Evolutionary conservation across 306 rosid genomes (phyloP).

Genomic region (apple (Malus domestica)): DNA sequence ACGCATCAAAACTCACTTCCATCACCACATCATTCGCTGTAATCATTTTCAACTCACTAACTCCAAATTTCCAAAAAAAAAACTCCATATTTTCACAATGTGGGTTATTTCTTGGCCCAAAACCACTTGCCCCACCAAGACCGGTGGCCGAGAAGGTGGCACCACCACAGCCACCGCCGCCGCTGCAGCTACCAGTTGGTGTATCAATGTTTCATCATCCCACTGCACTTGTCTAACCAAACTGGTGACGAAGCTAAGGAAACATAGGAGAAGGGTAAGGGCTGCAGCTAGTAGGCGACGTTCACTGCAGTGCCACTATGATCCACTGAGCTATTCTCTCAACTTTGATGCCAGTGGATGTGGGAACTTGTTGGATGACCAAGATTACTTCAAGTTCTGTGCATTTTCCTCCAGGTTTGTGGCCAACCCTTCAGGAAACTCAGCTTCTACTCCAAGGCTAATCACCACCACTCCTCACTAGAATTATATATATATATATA

Average conservation of each 20-base stretch:
- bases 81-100: slow-evolving; percentile 14
- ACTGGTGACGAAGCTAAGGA: slow-evolving; percentile 55
- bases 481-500: not conserved
- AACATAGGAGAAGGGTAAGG: slow-evolving; percentile 20
- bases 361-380: slow-evolving; percentile 52
- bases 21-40: not conserved
- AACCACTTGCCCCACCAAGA: slow-evolving; percentile 17
- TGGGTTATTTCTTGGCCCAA: slow-evolving; percentile 43
- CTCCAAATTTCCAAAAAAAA: not conserved
- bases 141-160: slow-evolving; percentile 3
- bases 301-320: slow-evolving; percentile 59
- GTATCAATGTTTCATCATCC: not conserved
- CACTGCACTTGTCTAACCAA: slow-evolving; percentile 25
- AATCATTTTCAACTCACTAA: not conserved
- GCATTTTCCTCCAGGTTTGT: slow-evolving; percentile 78
- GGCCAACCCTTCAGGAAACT: slow-evolving; percentile 37
- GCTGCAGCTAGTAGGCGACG: slow-evolving; percentile 17
- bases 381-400: slow-evolving; percentile 56
- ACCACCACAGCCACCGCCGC: not conserved
- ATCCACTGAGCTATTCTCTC: slow-evolving; percentile 73
- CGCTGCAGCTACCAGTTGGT: not conserved
- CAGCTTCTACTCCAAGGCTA: slow-evolving; percentile 19
- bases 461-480: slow-evolving; percentile 21
- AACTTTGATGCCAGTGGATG: slow-evolving; percentile 66
- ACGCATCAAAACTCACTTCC: not conserved